Evolutionary conservation across 176 grass and related monocot species (phyloP), one percentile per base, ranked within the genome.

Genomic region (Elaeis guineensis): DNA sequence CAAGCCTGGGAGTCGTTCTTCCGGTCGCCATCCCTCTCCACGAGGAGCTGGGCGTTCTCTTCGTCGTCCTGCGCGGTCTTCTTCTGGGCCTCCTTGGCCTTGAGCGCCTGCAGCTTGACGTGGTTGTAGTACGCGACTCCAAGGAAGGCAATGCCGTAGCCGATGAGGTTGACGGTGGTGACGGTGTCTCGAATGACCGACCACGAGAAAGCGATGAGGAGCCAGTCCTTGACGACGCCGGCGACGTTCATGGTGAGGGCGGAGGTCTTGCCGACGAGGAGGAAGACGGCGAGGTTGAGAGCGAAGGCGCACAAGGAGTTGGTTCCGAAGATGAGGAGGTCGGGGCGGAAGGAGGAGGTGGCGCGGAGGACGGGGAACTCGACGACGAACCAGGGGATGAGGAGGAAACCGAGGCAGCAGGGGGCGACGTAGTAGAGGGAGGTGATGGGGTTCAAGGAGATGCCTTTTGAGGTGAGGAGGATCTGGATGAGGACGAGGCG

Each of bases 371-470:
- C 71, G 21, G 86, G 91, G 4, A 96, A 57, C 83, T 96, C 91
- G 55, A 96, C 86, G 54, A 96, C 69, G 5, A 55, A 80, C 86
- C 83, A 90, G 0, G 83, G 83, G 52, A 96, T 32, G 59, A 96
- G 19, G 72, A 96, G 74, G 83, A 96, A 96, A 5, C 17, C 49
- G 61, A 96, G 70, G 78, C 86, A 96, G 75, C 83, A 95, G 0
- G 91, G 91, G 1, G 86, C 91, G 26, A 95, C 73, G 71, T 96
- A 96, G 78, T 96, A 90, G 50, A 96, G 91, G 22, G 91, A 96
- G n/a, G 91, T 96, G 71, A 96, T 96, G 17, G 91, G 91, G 91
- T 96, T 90, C 63, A 90, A 83, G 1, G 86, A 90, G 80, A 96
- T 90, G 48, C 86, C 86, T 71, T 90, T 96, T 71, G 91, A 90